Evolutionary conservation across 768 basidiomycete genomes (phyloP).

Genomic region (Naganishia friedmannii): DNA sequence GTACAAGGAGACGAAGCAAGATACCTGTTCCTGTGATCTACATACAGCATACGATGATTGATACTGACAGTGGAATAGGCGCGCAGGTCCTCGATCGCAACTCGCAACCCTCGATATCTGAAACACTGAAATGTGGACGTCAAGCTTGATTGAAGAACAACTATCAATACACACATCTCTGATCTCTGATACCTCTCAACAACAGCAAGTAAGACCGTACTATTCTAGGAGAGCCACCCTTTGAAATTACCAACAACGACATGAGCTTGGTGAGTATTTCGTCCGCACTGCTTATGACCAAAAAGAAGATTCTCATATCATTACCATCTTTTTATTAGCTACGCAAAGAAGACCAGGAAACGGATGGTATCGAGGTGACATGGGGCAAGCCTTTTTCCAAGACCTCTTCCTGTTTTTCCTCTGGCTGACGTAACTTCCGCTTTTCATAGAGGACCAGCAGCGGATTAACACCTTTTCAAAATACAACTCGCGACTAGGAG

Average conservation of each 20-base stretch:
- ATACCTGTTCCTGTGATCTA: too few relatives aligned
- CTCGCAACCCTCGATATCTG: constrained; percentile 2
- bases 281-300: too few relatives aligned
- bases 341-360: constrained; percentile 43
- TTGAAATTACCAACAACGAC: too few relatives aligned
- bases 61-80: neutral
- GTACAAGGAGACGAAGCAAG: too few relatives aligned
- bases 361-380: constrained; percentile 50
- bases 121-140: constrained; percentile 17
- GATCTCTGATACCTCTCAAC: too few relatives aligned
- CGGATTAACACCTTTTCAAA: constrained; percentile 89
- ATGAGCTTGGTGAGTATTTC: constrained; percentile 7
- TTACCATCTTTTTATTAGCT: neutral
- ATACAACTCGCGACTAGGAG: constrained; percentile 72
- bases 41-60: neutral
- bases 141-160: too few relatives aligned
- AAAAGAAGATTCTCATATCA: too few relatives aligned
- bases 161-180: too few relatives aligned
- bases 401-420: neutral
- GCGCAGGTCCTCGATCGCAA: constrained; percentile 19
- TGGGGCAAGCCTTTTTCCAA: constrained; percentile 42
- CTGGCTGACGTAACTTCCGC: constrained; percentile 40
- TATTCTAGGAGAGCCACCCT: too few relatives aligned
- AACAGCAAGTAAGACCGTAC: too few relatives aligned
- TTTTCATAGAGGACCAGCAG: constrained; percentile 72